A percentile compares a stretch with the other conserved stretches of the same genome.
Evolutionary conservation across 345 rosid genomes (phyloP).

Genomic region (Citrus sinensis): DNA sequence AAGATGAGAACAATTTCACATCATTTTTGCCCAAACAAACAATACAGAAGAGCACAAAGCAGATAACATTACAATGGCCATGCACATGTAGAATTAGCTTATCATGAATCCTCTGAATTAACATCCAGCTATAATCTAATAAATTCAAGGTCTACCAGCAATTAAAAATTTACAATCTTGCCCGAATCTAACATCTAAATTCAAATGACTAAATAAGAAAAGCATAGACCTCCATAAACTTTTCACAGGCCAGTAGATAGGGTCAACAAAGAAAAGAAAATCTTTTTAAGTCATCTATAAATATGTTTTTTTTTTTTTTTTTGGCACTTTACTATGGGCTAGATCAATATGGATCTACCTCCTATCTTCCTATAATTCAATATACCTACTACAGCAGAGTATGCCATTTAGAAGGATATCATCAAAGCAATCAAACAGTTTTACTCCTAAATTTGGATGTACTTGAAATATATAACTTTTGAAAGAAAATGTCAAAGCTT

Average conservation of each 20-base stretch:
- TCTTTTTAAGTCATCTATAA: too few species aligned
- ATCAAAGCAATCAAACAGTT: neutral
- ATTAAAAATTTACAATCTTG: neutral
- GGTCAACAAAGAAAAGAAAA: neutral
- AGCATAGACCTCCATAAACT: neutral
- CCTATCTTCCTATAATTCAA: neutral
- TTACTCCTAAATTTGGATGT: neutral
- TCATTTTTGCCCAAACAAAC: neutral
- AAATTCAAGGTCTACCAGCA: neutral
- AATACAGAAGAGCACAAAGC: neutral
- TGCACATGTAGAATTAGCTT: neutral
- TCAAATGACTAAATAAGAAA: neutral
- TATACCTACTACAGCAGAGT: neutral
- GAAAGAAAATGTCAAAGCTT: neutral
- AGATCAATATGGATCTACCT: neutral
- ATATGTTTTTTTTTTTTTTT: neutral
- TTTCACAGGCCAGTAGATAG: neutral
- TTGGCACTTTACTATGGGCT: neutral
- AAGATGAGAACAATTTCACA: constrained; percentile 8
- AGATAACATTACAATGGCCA: neutral
- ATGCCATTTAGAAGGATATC: neutral
- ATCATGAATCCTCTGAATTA: neutral
- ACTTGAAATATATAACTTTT: neutral
- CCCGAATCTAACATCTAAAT: neutral
- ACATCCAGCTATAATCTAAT: neutral